Percentiles rank a stretch among this genome's conserved stretches.
Conservation (phyloP, 192 early-diverging fungal species). For the Chytriomyces confervae region DNA sequence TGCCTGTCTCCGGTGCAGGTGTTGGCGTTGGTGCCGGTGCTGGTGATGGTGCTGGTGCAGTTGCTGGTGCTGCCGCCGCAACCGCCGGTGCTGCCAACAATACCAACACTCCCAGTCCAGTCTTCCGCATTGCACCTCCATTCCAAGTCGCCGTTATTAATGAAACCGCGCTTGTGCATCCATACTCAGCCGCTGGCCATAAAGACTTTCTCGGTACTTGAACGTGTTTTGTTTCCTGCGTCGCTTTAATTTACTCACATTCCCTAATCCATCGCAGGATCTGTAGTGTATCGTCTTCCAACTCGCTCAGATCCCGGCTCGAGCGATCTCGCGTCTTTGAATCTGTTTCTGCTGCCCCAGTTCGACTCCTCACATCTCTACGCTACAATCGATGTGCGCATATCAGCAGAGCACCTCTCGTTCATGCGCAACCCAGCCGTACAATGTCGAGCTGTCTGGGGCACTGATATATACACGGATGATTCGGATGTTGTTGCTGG, state of each 20-base stretch:
- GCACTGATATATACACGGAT: constrained; percentile 84
- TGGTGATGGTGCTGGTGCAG: no score
- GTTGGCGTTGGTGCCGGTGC: no score
- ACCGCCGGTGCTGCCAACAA: no score
- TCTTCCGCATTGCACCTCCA: no score
- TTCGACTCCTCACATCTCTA: constrained; percentile 56
- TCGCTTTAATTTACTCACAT: background rate
- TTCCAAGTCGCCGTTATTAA: constrained; percentile 28
- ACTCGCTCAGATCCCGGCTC: background rate
- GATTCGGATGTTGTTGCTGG: constrained; percentile 84
- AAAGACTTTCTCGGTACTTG: background rate
- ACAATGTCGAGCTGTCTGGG: constrained; percentile 73
- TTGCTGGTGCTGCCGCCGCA: no score
- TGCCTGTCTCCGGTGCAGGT: no score
- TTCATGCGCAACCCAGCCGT: constrained; percentile 68
- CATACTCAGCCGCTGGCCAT: background rate
- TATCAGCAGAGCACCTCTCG: constrained; percentile 68
- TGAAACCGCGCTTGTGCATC: background rate
- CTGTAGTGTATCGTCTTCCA: constrained; percentile 15
- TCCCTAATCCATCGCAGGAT: background rate
- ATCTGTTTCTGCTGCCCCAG: constrained; percentile 56
- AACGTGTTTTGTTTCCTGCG: background rate
- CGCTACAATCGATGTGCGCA: constrained; percentile 66
- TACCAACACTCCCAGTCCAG: no score
- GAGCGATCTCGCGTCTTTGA: constrained; percentile 4